phyloP scores from a whole-genome alignment of 345 rosid species.

The Arabidopsis arenosa region DNA sequence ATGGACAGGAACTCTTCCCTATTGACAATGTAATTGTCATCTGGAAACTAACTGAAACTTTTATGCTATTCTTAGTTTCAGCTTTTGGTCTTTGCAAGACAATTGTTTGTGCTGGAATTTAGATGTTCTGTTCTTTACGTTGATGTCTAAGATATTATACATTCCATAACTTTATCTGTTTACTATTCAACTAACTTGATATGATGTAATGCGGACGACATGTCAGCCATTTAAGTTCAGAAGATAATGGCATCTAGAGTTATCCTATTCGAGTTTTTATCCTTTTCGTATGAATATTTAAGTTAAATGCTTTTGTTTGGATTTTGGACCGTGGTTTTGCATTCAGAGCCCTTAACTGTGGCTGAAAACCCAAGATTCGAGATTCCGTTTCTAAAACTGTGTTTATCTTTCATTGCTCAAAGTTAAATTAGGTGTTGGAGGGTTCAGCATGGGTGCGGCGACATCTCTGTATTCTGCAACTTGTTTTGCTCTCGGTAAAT shows the following conservation, averaged over 20 bases:
- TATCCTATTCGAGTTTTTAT: not conserved
- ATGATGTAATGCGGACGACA: not conserved
- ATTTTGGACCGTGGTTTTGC: not conserved
- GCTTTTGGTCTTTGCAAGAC: not conserved
- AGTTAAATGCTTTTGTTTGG: constrained; percentile 24
- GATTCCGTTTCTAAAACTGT: constrained; percentile 25
- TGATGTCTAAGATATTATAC: not conserved
- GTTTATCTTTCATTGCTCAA: constrained; percentile 40
- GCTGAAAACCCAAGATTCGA: not conserved
- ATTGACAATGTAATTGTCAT: no score
- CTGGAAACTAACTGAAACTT: not conserved
- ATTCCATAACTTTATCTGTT: not conserved
- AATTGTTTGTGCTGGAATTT: not conserved
- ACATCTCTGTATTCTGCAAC: constrained; percentile 83
- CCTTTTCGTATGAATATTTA: not conserved
- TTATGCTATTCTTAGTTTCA: not conserved
- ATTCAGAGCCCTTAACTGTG: not conserved
- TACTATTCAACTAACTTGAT: not conserved
- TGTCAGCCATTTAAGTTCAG: not conserved
- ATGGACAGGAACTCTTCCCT: not conserved
- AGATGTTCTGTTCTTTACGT: not conserved
- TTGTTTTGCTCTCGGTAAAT: constrained; percentile 73
- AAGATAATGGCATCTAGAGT: not conserved
- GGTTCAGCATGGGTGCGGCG: constrained; percentile 99
- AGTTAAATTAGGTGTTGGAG: constrained; percentile 97